Evolutionary conservation across 352 stramenopile genomes (phyloP).

Genomic region (Phytopythium montanum): DNA sequence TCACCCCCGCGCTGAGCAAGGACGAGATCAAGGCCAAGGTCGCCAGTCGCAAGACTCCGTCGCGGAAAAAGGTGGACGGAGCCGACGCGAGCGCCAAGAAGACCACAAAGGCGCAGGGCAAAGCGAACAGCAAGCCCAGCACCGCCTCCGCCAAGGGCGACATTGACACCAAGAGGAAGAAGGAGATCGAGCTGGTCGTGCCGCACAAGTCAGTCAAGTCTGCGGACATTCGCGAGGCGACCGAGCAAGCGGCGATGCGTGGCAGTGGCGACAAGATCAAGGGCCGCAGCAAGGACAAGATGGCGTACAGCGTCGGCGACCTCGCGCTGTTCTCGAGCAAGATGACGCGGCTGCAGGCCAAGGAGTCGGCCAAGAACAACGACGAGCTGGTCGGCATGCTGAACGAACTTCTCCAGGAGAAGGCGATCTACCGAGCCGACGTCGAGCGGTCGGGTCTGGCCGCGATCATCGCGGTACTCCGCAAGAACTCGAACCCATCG

Average conservation of each 20-base stretch:
- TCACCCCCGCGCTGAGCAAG: conserved; percentile 44
- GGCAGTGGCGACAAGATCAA: conserved; percentile 45
- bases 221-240: conserved; percentile 69
- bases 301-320: conserved; percentile 63
- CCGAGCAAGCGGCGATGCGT: conserved; percentile 63
- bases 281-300: conserved; percentile 38
- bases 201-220: conserved; percentile 78
- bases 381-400: conserved; percentile 76
- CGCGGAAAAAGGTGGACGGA: conserved; percentile 46
- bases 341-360: conserved; percentile 50
- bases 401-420: conserved; percentile 64
- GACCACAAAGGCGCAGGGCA: conserved; percentile 20
- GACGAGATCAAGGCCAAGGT: conserved; percentile 80
- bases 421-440: conserved; percentile 62
- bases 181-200: conserved; percentile 76
- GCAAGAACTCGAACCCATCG: conserved; percentile 67
- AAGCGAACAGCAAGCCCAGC: conserved; percentile 24
- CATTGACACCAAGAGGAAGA: conserved; percentile 75
- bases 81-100: conserved; percentile 36
- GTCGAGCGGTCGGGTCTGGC: conserved; percentile 66
- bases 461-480: conserved; percentile 57
- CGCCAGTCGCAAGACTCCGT: conserved; percentile 59
- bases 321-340: conserved; percentile 51
- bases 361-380: conserved; percentile 77
- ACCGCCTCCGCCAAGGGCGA: conserved; percentile 21